Conservation (phyloP, 768 basidiomycete genomes). For the Naganishia vishniacii region DNA sequence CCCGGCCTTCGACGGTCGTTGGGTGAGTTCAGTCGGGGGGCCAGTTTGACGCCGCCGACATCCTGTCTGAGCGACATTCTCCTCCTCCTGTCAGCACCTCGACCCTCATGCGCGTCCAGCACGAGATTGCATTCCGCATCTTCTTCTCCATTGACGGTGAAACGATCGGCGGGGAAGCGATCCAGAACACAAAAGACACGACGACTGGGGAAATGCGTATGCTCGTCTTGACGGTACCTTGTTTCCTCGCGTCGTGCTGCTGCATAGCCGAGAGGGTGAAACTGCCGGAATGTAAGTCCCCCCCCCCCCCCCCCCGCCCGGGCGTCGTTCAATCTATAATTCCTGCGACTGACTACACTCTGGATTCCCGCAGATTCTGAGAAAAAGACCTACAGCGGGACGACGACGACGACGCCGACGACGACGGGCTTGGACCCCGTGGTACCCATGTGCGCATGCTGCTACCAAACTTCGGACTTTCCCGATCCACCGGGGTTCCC, state of each 20-base stretch:
- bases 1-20: slow-evolving; percentile 12
- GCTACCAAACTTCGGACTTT: slow-evolving; percentile 10
- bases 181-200: not conserved
- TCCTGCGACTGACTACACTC: not conserved
- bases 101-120: slow-evolving; percentile 10
- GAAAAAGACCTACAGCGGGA: slow-evolving; percentile 7
- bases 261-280: slow-evolving; percentile 1
- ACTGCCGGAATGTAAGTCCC: slow-evolving; percentile 7
- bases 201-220: slow-evolving; percentile 14
- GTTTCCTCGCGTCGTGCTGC: slow-evolving; percentile 17
- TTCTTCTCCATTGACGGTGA: slow-evolving; percentile 15
- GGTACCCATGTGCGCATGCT: slow-evolving; percentile 15
- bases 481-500: not conserved
- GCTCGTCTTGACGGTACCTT: not conserved
- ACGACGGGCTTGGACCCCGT: no score
- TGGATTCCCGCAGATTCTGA: not conserved
- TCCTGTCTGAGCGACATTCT: not conserved
- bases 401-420: no score
- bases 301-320: no score
- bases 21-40: not conserved
- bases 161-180: slow-evolving; percentile 7
- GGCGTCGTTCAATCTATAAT: not conserved
- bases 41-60: not conserved
- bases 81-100: not conserved
- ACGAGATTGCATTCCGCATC: not conserved